Evolutionary conservation across 2,329 filamentous ascomycete species (phyloP).

Genomic region (Diaporthe sp.): DNA sequence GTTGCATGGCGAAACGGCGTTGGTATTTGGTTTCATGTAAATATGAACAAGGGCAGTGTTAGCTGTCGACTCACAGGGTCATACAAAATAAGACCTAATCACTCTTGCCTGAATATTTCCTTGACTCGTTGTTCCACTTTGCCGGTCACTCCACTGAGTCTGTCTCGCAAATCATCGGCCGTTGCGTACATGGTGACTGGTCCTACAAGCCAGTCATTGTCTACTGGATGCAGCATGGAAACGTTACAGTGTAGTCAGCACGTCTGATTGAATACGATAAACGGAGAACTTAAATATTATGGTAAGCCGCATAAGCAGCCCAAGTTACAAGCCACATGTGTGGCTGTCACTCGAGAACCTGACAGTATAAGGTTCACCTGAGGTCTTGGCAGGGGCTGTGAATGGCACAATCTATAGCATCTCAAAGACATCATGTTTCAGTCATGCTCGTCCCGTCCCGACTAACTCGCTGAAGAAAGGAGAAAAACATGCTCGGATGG

Average conservation of each 20-base stretch:
- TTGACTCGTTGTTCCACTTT: neutral
- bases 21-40: neutral
- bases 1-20: slow-evolving; percentile 20
- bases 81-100: neutral
- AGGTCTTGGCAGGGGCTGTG: slow-evolving; percentile 21
- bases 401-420: neutral
- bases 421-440: slow-evolving; percentile 9
- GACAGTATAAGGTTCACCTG: neutral
- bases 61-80: neutral
- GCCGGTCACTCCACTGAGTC: neutral
- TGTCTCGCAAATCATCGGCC: too few relatives aligned
- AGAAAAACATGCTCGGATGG: neutral
- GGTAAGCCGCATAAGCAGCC: neutral
- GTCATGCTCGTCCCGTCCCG: slow-evolving; percentile 6
- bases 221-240: neutral
- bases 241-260: neutral
- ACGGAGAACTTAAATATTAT: neutral
- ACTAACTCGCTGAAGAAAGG: neutral
- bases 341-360: neutral
- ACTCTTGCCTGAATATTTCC: neutral
- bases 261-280: too few relatives aligned
- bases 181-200: neutral
- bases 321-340: neutral
- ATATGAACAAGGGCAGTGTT: neutral
- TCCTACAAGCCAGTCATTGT: neutral